Conservation (phyloP, 2,329 filamentous ascomycete genomes). For the Sporothrix inflata region DNA sequence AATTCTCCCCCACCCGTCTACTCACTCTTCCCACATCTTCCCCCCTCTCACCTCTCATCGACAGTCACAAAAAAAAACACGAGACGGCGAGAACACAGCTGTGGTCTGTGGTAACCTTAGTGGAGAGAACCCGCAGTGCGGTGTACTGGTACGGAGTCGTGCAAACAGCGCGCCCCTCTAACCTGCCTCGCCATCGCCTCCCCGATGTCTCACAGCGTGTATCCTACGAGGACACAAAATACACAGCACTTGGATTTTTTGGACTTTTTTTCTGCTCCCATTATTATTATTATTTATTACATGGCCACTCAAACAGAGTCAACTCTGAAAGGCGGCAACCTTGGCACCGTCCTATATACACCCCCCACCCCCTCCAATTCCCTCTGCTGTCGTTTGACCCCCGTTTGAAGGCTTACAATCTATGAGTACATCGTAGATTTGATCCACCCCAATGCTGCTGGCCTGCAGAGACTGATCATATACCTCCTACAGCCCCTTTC, state of each 20-base stretch:
- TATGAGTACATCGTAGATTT: conserved; percentile 25
- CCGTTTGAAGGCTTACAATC: conserved; percentile 29
- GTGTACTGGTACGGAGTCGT: conserved; percentile 20
- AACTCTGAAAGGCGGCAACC: not conserved
- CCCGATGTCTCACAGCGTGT: conserved; percentile 41
- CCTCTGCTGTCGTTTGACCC: not conserved
- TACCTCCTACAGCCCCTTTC: conserved; percentile 23
- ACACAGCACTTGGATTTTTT: conserved; percentile 30
- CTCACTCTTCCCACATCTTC: not conserved
- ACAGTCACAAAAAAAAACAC: not conserved
- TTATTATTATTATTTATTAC: not conserved
- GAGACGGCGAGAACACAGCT: conserved; percentile 2
- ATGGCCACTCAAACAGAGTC: not conserved
- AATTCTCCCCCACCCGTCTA: not conserved
- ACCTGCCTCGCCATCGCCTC: conserved; percentile 27
- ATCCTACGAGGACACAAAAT: conserved; percentile 39
- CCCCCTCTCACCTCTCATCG: not conserved
- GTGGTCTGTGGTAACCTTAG: conserved; percentile 10
- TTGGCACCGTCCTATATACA: conserved; percentile 12
- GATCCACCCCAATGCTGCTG: conserved; percentile 23
- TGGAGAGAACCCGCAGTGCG: conserved; percentile 15
- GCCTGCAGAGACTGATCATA: conserved; percentile 30
- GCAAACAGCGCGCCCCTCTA: not conserved
- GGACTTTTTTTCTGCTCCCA: not conserved
- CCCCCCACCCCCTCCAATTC: conserved; percentile 6